These are phyloP conservation scores for Syzygium malaccense DNA, from an alignment of 441 rosid genomes.

Conservation along the genomic window DNA sequence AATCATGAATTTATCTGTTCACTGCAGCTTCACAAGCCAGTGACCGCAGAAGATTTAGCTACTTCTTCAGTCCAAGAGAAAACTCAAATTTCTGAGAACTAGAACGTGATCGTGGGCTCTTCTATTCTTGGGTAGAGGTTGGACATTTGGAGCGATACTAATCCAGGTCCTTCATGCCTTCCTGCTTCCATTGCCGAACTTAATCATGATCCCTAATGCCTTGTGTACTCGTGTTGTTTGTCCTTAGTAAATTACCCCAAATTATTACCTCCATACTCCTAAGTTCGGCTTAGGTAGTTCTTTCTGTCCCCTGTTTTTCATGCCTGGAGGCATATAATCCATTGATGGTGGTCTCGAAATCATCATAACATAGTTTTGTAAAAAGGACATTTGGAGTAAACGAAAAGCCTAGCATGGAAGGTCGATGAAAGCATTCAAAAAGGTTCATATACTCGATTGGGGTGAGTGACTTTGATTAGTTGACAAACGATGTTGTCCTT, in stretches of 20 bases:
- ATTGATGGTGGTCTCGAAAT: background rate
- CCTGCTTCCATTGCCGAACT: background rate
- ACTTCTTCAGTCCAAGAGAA: conserved; percentile 12
- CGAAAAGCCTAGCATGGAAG: background rate
- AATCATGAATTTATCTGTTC: background rate
- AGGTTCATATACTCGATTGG: background rate
- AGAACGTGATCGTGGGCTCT: background rate
- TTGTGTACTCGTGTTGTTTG: background rate
- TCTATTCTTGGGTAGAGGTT: background rate
- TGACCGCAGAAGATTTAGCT: conserved; percentile 55
- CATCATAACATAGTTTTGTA: background rate
- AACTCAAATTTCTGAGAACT: background rate
- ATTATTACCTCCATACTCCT: background rate
- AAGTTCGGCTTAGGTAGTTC: background rate
- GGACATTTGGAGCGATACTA: background rate
- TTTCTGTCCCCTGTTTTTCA: background rate
- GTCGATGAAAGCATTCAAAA: background rate
- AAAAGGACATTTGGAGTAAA: background rate
- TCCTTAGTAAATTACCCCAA: background rate
- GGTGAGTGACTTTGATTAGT: background rate
- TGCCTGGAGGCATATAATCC: background rate
- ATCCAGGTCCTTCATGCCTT: background rate
- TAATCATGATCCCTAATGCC: background rate
- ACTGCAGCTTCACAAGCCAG: conserved; percentile 78
- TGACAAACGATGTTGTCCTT: background rate